These are phyloP conservation scores for Phoma sp. DNA, from an alignment of 2,329 filamentous ascomycete genomes.

Conservation along the genomic window DNA sequence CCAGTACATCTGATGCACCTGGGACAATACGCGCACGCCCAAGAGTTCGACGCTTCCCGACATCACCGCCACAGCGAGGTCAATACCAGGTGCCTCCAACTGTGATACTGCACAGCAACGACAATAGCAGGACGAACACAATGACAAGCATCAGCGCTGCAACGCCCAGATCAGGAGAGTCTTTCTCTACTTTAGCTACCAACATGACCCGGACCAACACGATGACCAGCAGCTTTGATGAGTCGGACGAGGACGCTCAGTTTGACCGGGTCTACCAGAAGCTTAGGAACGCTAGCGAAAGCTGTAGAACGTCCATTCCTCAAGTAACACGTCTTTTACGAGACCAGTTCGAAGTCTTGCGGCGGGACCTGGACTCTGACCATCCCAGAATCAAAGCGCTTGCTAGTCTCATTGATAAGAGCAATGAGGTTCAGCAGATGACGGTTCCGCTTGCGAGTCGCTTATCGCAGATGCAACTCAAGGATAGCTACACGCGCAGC, in stretches of 20 bases:
- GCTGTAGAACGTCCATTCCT: slow-evolving; percentile 76
- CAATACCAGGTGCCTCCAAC: slow-evolving; percentile 46
- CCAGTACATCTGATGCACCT: slow-evolving; percentile 29
- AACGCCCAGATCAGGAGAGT: slow-evolving; percentile 85
- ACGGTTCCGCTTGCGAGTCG: slow-evolving; percentile 75
- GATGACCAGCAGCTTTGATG: slow-evolving; percentile 67
- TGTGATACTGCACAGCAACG: slow-evolving; percentile 54
- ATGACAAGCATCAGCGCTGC: slow-evolving; percentile 56
- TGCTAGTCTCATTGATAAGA: slow-evolving; percentile 73
- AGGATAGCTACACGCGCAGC: slow-evolving; percentile 77
- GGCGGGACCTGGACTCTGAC: slow-evolving; percentile 43
- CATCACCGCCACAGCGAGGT: slow-evolving; percentile 44
- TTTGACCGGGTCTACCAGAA: slow-evolving; percentile 86
- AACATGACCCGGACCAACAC: slow-evolving; percentile 55
- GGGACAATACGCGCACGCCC: slow-evolving; percentile 42
- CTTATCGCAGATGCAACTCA: slow-evolving; percentile 82
- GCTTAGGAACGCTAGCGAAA: slow-evolving; percentile 74
- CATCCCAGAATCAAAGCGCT: slow-evolving; percentile 45
- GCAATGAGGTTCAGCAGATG: slow-evolving; percentile 73
- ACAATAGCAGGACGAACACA: slow-evolving; percentile 62
- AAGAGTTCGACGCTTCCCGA: slow-evolving; percentile 40
- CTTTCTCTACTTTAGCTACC: slow-evolving; percentile 68
- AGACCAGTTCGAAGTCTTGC: slow-evolving; percentile 38
- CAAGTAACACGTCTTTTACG: slow-evolving; percentile 43
- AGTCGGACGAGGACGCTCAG: slow-evolving; percentile 75